These are phyloP conservation scores for Metschnikowia lachancei DNA, from an alignment of 805 yeast species.

Conservation along the genomic window DNA sequence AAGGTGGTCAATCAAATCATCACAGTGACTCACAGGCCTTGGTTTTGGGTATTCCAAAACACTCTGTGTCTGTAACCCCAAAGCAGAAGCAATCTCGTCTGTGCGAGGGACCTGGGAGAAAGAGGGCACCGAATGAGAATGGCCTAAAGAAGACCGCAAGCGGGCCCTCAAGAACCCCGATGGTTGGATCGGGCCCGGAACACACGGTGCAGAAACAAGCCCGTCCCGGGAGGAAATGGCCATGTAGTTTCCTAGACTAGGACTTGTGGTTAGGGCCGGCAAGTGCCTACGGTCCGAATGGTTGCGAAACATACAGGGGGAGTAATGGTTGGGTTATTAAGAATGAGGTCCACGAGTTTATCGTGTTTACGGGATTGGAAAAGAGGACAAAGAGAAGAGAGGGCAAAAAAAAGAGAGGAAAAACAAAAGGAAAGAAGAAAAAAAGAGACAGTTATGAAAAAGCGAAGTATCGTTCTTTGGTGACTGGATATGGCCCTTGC, in stretches of 20 bases:
- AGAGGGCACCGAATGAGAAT: slow-evolving; percentile 7
- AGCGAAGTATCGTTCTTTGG: too few species aligned
- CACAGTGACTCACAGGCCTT: neutral
- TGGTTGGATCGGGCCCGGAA: slow-evolving; percentile 1
- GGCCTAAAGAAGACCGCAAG: neutral
- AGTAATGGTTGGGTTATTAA: too few species aligned
- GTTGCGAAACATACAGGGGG: slow-evolving; percentile 16
- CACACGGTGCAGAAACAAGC: slow-evolving; percentile 7
- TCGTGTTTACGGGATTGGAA: too few species aligned
- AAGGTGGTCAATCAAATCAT: neutral
- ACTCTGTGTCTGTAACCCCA: slow-evolving; percentile 3
- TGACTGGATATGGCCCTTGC: too few species aligned
- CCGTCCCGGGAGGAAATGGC: neutral
- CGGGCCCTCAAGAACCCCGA: neutral
- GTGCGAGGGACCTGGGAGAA: neutral
- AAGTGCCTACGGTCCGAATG: slow-evolving; percentile 13
- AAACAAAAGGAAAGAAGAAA: too few species aligned
- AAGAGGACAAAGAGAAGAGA: too few species aligned
- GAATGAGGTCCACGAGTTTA: too few species aligned
- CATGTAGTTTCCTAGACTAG: slow-evolving; percentile 10
- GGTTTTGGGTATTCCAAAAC: slow-evolving; percentile 7
- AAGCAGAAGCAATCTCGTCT: slow-evolving; percentile 10
- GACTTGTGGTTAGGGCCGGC: slow-evolving; percentile 10
- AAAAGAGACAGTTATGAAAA: too few species aligned
- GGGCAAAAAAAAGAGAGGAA: too few species aligned